Percentiles rank a stretch among this genome's conserved stretches.
Evolutionary conservation across 768 basidiomycete species (phyloP).

Genomic region (Boletus rubroflammeus): DNA sequence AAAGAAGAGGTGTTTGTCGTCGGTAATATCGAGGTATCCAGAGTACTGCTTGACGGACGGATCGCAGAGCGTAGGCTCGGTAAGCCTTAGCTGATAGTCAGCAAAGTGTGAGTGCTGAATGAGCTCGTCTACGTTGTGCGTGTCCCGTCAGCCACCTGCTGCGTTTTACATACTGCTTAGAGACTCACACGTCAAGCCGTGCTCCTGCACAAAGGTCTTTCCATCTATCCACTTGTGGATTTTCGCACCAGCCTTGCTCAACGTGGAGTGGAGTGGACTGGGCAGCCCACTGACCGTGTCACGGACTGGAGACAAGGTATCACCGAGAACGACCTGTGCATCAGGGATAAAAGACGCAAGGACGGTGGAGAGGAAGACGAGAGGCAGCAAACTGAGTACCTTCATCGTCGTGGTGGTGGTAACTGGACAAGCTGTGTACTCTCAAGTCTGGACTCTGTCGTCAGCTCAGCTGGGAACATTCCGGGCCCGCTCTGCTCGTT

Average conservation of each 20-base stretch:
- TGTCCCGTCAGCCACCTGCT: conserved; percentile 1
- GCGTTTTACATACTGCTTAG: background rate
- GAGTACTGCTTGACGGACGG: conserved; percentile 68
- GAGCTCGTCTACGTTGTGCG: conserved; percentile 48
- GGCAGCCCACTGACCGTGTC: conserved; percentile 35
- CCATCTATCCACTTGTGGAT: conserved; percentile 64
- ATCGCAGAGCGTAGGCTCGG: conserved; percentile 74
- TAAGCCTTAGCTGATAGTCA: conserved; percentile 56
- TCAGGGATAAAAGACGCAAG: conserved; percentile 40
- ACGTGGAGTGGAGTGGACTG: conserved; percentile 41
- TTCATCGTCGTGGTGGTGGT: conserved; percentile 36
- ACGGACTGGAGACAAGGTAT: conserved; percentile 18
- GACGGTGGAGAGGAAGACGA: conserved; percentile 35
- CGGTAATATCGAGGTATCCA: conserved; percentile 78
- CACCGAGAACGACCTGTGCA: conserved; percentile 43
- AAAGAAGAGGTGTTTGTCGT: conserved; percentile 84
- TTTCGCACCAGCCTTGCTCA: conserved; percentile 42
- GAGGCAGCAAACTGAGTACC: conserved; percentile 31
- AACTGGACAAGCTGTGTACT: background rate
- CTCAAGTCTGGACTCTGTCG: background rate
- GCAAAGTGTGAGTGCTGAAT: conserved; percentile 52
- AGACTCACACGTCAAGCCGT: conserved; percentile 68
- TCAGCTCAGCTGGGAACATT: background rate
- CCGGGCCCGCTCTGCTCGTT: background rate
- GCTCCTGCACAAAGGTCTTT: conserved; percentile 63